phyloP scores from a whole-genome alignment of 2,329 filamentous ascomycete genomes.

The Ceratocystis cacaofunesta region DNA sequence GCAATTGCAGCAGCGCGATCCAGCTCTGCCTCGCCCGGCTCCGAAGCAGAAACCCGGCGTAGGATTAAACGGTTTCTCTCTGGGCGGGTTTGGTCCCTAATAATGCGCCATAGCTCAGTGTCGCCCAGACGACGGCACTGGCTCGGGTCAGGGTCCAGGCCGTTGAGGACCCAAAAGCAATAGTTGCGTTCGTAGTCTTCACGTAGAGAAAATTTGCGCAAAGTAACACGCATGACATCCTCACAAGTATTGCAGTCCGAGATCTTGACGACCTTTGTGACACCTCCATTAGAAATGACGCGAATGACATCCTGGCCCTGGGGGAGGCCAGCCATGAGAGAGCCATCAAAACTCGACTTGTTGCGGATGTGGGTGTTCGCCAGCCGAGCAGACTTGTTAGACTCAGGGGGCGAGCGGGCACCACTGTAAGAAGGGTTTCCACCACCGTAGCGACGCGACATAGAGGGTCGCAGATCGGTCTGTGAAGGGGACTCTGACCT shows the following conservation, averaged over 20 bases:
- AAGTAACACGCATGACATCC: slow-evolving; percentile 77
- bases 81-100: slow-evolving; percentile 68
- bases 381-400: slow-evolving; percentile 24
- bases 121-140: slow-evolving; percentile 74
- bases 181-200: slow-evolving; percentile 90
- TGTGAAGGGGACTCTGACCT: slow-evolving; percentile 55
- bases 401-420: slow-evolving; percentile 41
- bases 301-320: slow-evolving; percentile 78
- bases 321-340: slow-evolving; percentile 73
- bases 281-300: slow-evolving; percentile 81
- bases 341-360: slow-evolving; percentile 70
- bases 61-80: slow-evolving; percentile 86
- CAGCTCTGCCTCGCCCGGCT: slow-evolving; percentile 75
- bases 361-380: slow-evolving; percentile 52
- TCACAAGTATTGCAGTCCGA: slow-evolving; percentile 82
- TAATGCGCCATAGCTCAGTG: slow-evolving; percentile 77
- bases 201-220: slow-evolving; percentile 74
- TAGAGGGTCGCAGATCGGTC: slow-evolving; percentile 33
- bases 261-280: slow-evolving; percentile 88
- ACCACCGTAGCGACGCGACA: slow-evolving; percentile 29
- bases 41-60: slow-evolving; percentile 78
- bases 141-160: slow-evolving; percentile 65
- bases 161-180: slow-evolving; percentile 88
- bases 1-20: slow-evolving; percentile 79
- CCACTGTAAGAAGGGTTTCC: slow-evolving; percentile 36